Evolutionary conservation across 192 early-diverging fungal species (phyloP), one percentile per base, ranked within the genome.

Genomic region (Entophlyctis helioformis): DNA sequence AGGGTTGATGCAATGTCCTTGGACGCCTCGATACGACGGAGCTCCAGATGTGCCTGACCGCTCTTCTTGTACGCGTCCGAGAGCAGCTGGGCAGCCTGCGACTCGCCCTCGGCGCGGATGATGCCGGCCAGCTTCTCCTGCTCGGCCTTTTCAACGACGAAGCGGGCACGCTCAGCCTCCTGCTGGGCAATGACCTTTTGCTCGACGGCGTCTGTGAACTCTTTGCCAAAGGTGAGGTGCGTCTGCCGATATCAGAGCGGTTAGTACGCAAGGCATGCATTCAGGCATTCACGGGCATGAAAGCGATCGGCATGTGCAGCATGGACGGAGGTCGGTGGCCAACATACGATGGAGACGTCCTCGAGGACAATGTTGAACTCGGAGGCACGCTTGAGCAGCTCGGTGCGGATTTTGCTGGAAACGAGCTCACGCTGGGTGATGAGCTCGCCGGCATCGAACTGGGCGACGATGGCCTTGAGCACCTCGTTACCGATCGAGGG

Each of bases 401-500:
- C 92, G 46, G 91, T 87, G 25, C 89, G 77, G 46, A 98, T 96
- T 42, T 83, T 75, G 40, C 81, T 78, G 19, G 92, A 96, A 40
- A 63, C 59, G 45, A 54, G 50, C 33, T 96, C 95, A 64, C 95
- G 85, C 75, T 98, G 95, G 5, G 95, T 98, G 53, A 98, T 98
- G 23, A 98, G 72, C 61, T 98, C 95, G 43, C 81, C 73, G 44
- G 95, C 92, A 64, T 96, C 90, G 67, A 95, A 98, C 73, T 98
- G 95, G 13, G 95, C 95, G 18, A 98, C 93, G 35, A 93, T 83
- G 37, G 84, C 74, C 81, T 98, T 98, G 53, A 98, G 78, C 27
- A 98, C 93, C 69, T 98, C 95, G 71, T 98, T 98, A 59, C 95
- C 95, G 50, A 98, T 98, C 33, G 84, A 87, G 29, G 95, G 92